Evolutionary conservation across 2,329 filamentous ascomycete species (phyloP).

Genomic region (Chrysoporthe deuterocubensis): DNA sequence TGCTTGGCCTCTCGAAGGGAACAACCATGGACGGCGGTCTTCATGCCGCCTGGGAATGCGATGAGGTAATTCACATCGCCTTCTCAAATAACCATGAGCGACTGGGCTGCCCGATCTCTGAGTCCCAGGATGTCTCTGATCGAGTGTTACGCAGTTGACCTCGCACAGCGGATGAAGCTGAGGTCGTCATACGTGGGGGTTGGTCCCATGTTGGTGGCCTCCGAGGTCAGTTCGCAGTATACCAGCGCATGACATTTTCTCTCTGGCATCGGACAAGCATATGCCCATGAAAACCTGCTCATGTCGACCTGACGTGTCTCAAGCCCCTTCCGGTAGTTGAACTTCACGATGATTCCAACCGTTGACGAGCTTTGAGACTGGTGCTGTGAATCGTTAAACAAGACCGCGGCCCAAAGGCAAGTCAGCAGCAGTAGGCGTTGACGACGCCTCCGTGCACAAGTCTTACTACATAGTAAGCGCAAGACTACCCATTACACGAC

Average conservation of each 20-base stretch:
- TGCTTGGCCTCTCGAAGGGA: no score
- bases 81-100: slow-evolving; percentile 6
- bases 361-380: slow-evolving; percentile 5
- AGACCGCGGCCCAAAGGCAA: slow-evolving; percentile 18
- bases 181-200: neutral
- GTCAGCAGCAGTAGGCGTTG: slow-evolving; percentile 20
- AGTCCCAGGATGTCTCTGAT: slow-evolving; percentile 22
- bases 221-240: neutral
- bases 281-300: neutral
- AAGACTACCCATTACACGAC: slow-evolving; percentile 6
- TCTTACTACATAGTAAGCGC: slow-evolving; percentile 6
- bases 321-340: neutral
- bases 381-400: slow-evolving; percentile 22
- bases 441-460: slow-evolving; percentile 7
- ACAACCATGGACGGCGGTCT: no score
- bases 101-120: neutral
- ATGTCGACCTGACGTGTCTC: neutral
- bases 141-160: slow-evolving; percentile 20
- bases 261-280: neutral
- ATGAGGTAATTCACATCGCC: neutral
- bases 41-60: neutral
- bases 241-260: neutral
- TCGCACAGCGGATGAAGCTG: slow-evolving; percentile 12
- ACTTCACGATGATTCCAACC: neutral
- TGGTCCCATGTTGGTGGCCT: neutral